Evolutionary conservation across 2,329 filamentous ascomycete genomes (phyloP).

Genomic region (Fusarium fujikuroi): DNA sequence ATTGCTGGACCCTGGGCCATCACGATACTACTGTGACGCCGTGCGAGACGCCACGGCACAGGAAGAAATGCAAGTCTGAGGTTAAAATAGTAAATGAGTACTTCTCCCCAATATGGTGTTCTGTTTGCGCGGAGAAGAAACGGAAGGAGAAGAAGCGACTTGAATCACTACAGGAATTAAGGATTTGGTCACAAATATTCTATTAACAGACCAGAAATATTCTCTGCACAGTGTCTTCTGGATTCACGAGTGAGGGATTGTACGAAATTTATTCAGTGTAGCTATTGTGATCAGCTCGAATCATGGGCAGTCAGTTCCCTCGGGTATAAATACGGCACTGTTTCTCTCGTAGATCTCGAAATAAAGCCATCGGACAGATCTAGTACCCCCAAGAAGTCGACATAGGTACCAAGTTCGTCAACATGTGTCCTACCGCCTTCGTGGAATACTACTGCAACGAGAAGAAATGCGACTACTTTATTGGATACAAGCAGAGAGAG

Average conservation of each 20-base stretch:
- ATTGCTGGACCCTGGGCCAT: background rate
- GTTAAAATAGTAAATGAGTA: background rate
- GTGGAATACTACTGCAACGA: background rate
- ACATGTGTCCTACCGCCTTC: background rate
- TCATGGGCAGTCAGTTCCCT: accelerated
- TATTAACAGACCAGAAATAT: no score
- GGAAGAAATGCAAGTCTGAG: background rate
- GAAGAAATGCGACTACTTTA: background rate
- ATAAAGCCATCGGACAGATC: no score
- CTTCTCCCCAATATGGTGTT: background rate
- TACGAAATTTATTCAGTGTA: background rate
- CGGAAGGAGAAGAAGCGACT: background rate
- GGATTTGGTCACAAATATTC: background rate
- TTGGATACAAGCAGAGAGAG: background rate
- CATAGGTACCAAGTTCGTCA: accelerated
- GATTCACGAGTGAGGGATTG: accelerated
- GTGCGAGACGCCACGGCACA: background rate
- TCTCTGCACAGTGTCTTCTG: no score
- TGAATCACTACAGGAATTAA: background rate
- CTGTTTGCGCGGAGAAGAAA: background rate
- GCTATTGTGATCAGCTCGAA: background rate
- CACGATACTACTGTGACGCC: no score
- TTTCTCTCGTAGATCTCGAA: background rate
- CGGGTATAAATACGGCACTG: no score
- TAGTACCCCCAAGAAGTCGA: accelerated